Evolutionary conservation across 352 stramenopile genomes (phyloP).

Genomic region (Discostella stelligera): DNA sequence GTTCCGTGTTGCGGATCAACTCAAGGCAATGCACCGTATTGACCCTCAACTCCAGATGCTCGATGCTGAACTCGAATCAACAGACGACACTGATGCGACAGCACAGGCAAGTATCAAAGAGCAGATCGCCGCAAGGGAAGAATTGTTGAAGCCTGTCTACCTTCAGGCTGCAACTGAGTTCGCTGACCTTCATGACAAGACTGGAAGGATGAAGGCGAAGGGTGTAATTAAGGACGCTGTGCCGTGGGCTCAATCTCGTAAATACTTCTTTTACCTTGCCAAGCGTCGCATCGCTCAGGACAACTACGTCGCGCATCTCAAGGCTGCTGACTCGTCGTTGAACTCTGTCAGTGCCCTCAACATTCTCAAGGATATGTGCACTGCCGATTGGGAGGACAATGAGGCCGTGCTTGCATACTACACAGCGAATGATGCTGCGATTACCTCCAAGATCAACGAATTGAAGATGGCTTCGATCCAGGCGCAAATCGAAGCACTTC

Average conservation of each 20-base stretch:
- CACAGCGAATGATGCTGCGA: conserved; percentile 49
- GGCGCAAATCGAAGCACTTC: conserved; percentile 72
- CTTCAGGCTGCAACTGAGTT: conserved; percentile 98
- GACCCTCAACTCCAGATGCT: conserved; percentile 92
- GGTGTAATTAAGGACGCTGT: conserved; percentile 96
- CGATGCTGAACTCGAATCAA: conserved; percentile 84
- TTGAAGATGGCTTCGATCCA: conserved; percentile 70
- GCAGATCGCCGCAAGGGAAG: conserved; percentile 93
- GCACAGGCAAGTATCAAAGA: conserved; percentile 83
- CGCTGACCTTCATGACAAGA: conserved; percentile 98
- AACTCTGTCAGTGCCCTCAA: conserved; percentile 60
- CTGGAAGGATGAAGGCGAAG: conserved; percentile 99
- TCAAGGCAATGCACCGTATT: conserved; percentile 95
- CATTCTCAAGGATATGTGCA: conserved; percentile 68
- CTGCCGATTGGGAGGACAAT: conserved; percentile 78
- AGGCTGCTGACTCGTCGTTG: conserved; percentile 63
- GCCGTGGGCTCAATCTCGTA: conserved; percentile 91
- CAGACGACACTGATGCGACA: conserved; percentile 57
- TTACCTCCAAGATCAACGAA: conserved; percentile 65
- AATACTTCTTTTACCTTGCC: conserved; percentile 98
- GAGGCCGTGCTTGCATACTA: conserved; percentile 75
- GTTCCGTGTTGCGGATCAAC: conserved; percentile 95
- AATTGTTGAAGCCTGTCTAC: conserved; percentile 94
- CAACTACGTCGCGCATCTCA: conserved; percentile 82
- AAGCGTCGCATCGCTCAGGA: conserved; percentile 95